These are phyloP conservation scores for Raphanus sativus DNA, from an alignment of 345 rosid species.

Conservation along the genomic window DNA sequence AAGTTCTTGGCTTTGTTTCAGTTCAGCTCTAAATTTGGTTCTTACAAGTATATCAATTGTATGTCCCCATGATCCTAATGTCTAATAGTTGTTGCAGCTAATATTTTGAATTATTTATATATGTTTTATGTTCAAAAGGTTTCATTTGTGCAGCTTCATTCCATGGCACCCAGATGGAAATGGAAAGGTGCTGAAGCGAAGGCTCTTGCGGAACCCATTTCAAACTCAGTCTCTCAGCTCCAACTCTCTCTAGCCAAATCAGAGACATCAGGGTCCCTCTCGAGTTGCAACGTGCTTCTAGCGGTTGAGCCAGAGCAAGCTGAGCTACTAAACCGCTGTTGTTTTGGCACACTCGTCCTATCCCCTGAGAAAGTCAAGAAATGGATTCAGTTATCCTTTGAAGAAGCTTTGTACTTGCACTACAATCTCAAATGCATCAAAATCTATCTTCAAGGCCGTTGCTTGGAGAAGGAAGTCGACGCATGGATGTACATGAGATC, in stretches of 20 bases:
- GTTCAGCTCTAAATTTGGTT: neutral
- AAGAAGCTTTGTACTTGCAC: slow-evolving; percentile 74
- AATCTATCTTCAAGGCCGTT: slow-evolving; percentile 41
- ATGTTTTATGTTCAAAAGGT: neutral
- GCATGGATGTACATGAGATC: slow-evolving; percentile 57
- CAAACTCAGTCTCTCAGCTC: slow-evolving; percentile 48
- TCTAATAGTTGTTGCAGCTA: too few relatives aligned
- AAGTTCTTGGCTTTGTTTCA: neutral
- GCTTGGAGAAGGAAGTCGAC: slow-evolving; percentile 40
- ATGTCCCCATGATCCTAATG: neutral
- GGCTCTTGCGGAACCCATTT: slow-evolving; percentile 69
- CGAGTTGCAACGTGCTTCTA: slow-evolving; percentile 52
- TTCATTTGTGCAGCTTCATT: neutral
- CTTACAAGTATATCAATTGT: neutral
- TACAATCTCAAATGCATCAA: slow-evolving; percentile 63
- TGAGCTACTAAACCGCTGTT: slow-evolving; percentile 32
- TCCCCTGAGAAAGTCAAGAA: slow-evolving; percentile 65
- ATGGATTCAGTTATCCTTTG: slow-evolving; percentile 67
- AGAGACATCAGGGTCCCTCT: slow-evolving; percentile 44
- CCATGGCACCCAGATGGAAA: slow-evolving; percentile 84
- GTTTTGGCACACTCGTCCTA: slow-evolving; percentile 56
- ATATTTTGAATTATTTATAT: neutral
- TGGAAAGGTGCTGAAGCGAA: slow-evolving; percentile 65
- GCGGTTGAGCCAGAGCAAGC: slow-evolving; percentile 45
- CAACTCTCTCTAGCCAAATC: slow-evolving; percentile 46